phyloP scores from a whole-genome alignment of 352 stramenopile genomes.

The Globisporangium spinosum region DNA sequence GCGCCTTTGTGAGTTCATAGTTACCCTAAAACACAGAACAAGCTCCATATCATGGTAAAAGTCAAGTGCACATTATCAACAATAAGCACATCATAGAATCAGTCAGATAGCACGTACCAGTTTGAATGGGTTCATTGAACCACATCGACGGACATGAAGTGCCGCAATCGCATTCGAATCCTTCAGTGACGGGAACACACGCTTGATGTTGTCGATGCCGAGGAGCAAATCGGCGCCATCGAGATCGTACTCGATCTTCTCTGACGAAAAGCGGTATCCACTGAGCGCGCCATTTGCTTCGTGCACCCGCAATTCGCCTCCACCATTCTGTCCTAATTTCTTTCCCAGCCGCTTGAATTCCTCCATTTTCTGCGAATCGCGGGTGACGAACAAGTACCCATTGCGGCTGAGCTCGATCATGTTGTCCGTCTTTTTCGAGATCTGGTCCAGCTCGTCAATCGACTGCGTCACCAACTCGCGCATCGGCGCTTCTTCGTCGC shows the following conservation, averaged over 20 bases:
- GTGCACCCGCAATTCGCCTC: conserved; percentile 51
- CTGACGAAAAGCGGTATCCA: conserved; percentile 43
- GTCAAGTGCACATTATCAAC: neutral
- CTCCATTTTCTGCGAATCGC: conserved; percentile 41
- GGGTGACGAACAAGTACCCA: conserved; percentile 75
- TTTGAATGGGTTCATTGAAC: conserved; percentile 69
- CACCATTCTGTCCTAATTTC: conserved; percentile 47
- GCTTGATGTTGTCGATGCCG: conserved; percentile 54
- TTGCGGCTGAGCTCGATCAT: conserved; percentile 74
- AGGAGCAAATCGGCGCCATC: conserved; percentile 65
- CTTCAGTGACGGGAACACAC: conserved; percentile 56
- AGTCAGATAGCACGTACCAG: conserved; percentile 24
- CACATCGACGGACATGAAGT: conserved; percentile 67
- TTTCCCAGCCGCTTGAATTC: conserved; percentile 44
- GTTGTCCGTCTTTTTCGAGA: conserved; percentile 54
- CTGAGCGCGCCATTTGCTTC: conserved; percentile 21
- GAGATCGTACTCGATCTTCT: conserved; percentile 52
- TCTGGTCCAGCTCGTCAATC: conserved; percentile 73
- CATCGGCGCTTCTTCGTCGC: conserved; percentile 59
- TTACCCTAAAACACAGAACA: conserved; percentile 23
- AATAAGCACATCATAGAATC: neutral
- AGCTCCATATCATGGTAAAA: neutral
- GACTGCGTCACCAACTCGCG: conserved; percentile 64
- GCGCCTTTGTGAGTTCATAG: conserved; percentile 63
- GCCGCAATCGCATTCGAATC: conserved; percentile 52